Percentiles rank a stretch among this genome's conserved stretches.
phyloP scores from a whole-genome alignment of 139 green algal species.

The Penium margaritaceum region DNA sequence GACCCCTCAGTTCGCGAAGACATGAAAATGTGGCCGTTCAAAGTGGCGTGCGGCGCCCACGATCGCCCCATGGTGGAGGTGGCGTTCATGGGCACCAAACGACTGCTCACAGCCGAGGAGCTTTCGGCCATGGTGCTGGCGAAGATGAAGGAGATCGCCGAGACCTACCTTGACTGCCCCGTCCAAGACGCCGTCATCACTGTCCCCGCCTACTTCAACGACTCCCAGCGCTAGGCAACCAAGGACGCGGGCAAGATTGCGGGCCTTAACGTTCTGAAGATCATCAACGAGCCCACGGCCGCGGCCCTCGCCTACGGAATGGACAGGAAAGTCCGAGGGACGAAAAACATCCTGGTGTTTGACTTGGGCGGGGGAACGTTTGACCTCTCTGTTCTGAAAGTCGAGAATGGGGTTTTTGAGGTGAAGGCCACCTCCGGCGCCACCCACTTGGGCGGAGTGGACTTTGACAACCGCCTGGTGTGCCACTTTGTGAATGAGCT shows the following conservation, averaged over 20 bases:
- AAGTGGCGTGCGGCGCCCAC: no score
- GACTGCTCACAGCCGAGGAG: no score
- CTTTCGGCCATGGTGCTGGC: no score
- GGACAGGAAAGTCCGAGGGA: slow-evolving; percentile 44
- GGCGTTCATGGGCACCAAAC: no score
- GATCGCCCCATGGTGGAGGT: no score
- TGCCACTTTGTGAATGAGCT: slow-evolving; percentile 48
- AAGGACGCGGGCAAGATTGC: slow-evolving; percentile 39
- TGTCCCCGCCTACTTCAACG: slow-evolving; percentile 50
- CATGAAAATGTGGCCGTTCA: no score
- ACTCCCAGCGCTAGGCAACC: slow-evolving; percentile 43
- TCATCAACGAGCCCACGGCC: slow-evolving; percentile 50
- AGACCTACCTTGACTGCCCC: slow-evolving; percentile 13
- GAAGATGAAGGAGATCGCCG: no score
- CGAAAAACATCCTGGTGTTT: slow-evolving; percentile 80
- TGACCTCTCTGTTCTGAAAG: slow-evolving; percentile 48
- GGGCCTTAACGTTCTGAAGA: slow-evolving; percentile 43
- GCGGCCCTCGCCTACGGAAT: slow-evolving; percentile 44
- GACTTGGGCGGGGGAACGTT: slow-evolving; percentile 53
- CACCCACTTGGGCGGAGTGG: slow-evolving; percentile 86
- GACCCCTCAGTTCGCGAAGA: no score
- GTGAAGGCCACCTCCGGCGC: slow-evolving; percentile 86
- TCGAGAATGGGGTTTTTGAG: slow-evolving; percentile 91
- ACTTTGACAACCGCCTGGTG: slow-evolving; percentile 85
- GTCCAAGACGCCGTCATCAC: slow-evolving; percentile 47